Base-by-base conservation (phyloP, 2,329 filamentous ascomycete species). In the Beauveria varroae region DNA sequence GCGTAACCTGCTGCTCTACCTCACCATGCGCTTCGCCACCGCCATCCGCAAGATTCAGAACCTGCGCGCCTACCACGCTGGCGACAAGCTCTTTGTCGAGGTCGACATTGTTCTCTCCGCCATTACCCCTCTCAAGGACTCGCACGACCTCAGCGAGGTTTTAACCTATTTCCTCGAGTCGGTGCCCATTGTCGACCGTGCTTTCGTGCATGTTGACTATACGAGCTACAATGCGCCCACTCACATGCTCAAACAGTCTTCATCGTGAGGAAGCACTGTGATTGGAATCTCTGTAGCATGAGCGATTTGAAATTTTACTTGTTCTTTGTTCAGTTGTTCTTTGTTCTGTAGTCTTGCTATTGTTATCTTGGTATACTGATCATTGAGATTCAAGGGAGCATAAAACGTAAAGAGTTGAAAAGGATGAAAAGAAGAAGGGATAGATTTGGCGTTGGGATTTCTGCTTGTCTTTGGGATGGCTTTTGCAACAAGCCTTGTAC, bases 11-110 rank as follows among this genome's bases (percentile, higher is more conserved):
- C 75, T 96, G 24, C 80, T 96, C 1, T 97, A 97, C 75, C 82
- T 96, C 67, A 95, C 92, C 1, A 96, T 96, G 89, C 88, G 93
- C 22, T 96, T 96, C 71, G 92, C 92, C 51, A 91, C 89, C 66
- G 89, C 89, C 14, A 96, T 97, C 70, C 86, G 85, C 69, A 87
- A 91, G 71, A 95, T 96, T 63, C 91, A 95, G 71, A 91, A 91
- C 37, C 76, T 95, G 61, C 87, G 92, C 66, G 91, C 91, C 2
- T 96, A 95, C 71, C 91, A 96, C 69, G 86, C 87, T 0, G 91
- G 91, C 28, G 91, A 95, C 72, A 93, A 92, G 77, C 80, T 95
- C 62, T 92, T 91, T 65, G 89, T 93, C 28, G 81, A 83, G 70
- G 90, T 93, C 12, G 91, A 96, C 72, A 89, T 95, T 65, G 89